Evolutionary conservation across 768 basidiomycete genomes (phyloP).

Genomic region (Gymnopilus junonius): DNA sequence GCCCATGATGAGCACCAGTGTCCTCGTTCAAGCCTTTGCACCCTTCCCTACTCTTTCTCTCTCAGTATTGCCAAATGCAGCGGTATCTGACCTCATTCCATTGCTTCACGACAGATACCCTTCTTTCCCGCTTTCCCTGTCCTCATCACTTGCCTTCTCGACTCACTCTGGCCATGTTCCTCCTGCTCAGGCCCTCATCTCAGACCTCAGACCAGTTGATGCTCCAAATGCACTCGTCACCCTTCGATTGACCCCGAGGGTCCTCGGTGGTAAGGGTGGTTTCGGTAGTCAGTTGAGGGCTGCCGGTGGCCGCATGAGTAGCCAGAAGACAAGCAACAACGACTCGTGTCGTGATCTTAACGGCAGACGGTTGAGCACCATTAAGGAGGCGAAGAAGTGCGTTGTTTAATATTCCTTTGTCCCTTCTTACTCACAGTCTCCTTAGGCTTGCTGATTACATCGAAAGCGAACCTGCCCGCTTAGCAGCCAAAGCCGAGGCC

Average conservation of each 20-base stretch:
- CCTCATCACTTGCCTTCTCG: slow-evolving; percentile 36
- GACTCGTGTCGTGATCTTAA: slow-evolving; percentile 94
- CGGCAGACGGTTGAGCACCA: slow-evolving; percentile 87
- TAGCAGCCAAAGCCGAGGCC: slow-evolving; percentile 77
- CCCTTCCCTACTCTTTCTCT: slow-evolving; percentile 47
- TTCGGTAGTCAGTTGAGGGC: slow-evolving; percentile 97
- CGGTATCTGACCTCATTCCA: slow-evolving; percentile 33
- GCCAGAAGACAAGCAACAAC: slow-evolving; percentile 93
- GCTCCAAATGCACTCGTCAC: slow-evolving; percentile 48
- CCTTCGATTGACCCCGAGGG: slow-evolving; percentile 72
- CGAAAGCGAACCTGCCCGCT: slow-evolving; percentile 80
- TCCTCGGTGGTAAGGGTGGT: slow-evolving; percentile 94
- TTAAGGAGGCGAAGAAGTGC: slow-evolving; percentile 96
- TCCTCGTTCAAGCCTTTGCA: slow-evolving; percentile 40
- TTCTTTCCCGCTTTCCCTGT: slow-evolving; percentile 35
- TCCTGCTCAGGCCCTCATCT: slow-evolving; percentile 26
- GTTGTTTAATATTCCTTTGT: slow-evolving; percentile 17
- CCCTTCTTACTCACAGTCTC: background rate
- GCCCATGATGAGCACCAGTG: slow-evolving; percentile 26
- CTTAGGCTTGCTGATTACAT: slow-evolving; percentile 82
- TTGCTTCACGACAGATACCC: slow-evolving; percentile 40
- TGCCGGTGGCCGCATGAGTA: slow-evolving; percentile 97
- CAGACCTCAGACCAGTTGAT: slow-evolving; percentile 24
- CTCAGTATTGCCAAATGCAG: slow-evolving; percentile 31
- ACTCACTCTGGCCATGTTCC: slow-evolving; percentile 43